Evolutionary conservation across 768 basidiomycete species (phyloP).

Genomic region (Auricularia heimuer): DNA sequence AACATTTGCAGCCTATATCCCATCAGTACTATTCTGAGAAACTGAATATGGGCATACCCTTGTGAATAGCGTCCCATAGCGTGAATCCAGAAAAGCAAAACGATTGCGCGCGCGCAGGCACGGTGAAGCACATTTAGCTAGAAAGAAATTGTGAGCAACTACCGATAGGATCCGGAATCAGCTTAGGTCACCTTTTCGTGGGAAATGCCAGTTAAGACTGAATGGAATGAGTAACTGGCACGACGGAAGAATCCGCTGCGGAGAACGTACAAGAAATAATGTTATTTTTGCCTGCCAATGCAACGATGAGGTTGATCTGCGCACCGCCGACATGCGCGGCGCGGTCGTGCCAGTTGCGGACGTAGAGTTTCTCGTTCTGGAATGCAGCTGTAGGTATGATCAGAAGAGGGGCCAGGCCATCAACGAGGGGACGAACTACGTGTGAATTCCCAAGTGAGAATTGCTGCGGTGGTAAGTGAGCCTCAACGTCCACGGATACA

Average conservation of each 20-base stretch:
- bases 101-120: conserved; percentile 36
- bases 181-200: conserved; percentile 33
- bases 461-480: conserved; percentile 14
- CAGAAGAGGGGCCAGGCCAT: neutral
- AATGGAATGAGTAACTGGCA: neutral
- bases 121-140: conserved; percentile 39
- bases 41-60: neutral
- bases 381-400: neutral
- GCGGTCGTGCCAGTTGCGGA: conserved; percentile 3
- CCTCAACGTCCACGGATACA: neutral
- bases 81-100: conserved; percentile 42
- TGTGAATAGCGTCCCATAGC: conserved; percentile 24
- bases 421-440: conserved; percentile 29
- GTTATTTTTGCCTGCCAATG: conserved; percentile 49
- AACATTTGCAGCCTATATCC: neutral
- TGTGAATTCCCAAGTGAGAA: conserved; percentile 34
- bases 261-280: conserved; percentile 36
- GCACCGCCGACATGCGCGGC: conserved; percentile 2
- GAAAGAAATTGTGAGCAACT: neutral
- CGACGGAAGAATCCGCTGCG: neutral
- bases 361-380: neutral
- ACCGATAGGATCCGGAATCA: neutral
- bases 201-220: conserved; percentile 42
- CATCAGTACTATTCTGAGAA: neutral
- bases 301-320: conserved; percentile 43